phyloP scores from a whole-genome alignment of 2,329 filamentous ascomycete species.

The Ascochyta clinopodiicola region DNA sequence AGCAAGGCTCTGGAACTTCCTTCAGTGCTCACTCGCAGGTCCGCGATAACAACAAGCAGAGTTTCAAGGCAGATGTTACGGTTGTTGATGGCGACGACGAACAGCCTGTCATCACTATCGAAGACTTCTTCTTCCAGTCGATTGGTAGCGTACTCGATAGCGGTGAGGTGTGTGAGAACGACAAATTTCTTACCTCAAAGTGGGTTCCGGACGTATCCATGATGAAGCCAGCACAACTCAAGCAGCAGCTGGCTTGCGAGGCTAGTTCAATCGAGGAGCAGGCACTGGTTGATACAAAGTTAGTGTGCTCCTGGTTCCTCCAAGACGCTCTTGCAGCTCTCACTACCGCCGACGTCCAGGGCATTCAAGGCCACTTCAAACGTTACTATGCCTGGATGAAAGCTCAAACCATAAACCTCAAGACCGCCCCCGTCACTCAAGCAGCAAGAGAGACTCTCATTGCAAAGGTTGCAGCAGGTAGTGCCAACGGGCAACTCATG shows the following conservation, averaged over 20 bases:
- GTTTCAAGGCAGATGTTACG: conserved; percentile 15
- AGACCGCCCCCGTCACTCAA: not conserved
- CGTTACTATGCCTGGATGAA: conserved; percentile 11
- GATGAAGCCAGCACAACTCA: not conserved
- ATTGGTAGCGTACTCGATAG: conserved; percentile 3
- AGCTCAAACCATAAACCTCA: not conserved
- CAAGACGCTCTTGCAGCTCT: conserved; percentile 2
- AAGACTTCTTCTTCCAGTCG: conserved; percentile 9
- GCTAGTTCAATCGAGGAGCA: not conserved
- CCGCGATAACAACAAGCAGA: conserved; percentile 21
- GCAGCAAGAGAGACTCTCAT: conserved; percentile 3
- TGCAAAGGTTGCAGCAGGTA: not conserved
- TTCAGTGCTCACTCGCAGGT: not conserved
- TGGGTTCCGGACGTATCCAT: conserved; percentile 8
- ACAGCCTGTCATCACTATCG: conserved; percentile 2
- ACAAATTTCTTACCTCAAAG: conserved; percentile 7
- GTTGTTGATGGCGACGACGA: not conserved
- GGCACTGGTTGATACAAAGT: not conserved
- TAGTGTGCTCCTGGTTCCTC: conserved; percentile 5
- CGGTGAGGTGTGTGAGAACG: conserved; percentile 7
- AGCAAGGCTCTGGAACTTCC: not conserved
- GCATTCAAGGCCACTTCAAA: conserved; percentile 4
- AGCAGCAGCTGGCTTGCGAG: conserved; percentile 1
- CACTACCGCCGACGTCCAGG: not conserved
- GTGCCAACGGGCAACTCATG: conserved; percentile 1